Conservation (phyloP, 2,329 filamentous ascomycete species). For the Cercospora canescens region DNA sequence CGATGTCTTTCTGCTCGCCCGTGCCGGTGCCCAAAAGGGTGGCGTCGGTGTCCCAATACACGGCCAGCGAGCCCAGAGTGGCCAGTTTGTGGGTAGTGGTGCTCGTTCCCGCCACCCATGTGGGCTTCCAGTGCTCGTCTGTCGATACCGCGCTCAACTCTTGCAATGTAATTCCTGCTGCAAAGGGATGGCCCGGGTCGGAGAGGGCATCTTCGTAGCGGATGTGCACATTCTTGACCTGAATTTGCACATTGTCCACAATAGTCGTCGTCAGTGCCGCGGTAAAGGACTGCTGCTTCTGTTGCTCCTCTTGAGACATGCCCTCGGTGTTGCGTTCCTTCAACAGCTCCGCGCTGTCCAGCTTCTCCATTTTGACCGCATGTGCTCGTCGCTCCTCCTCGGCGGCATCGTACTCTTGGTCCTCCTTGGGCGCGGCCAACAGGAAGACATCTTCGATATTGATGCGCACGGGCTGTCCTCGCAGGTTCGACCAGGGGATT, state of each 20-base stretch:
- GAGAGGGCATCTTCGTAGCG: constrained; percentile 98
- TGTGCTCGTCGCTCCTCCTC: constrained; percentile 87
- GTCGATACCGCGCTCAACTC: constrained; percentile 98
- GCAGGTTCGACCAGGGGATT: constrained; percentile 96
- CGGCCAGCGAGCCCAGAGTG: constrained; percentile 80
- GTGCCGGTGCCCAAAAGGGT: constrained; percentile 78
- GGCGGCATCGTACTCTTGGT: constrained; percentile 87
- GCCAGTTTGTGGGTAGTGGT: constrained; percentile 90
- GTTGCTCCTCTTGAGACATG: constrained; percentile 90
- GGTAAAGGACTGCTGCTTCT: constrained; percentile 97
- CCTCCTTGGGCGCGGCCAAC: constrained; percentile 91
- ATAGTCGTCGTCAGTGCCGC: constrained; percentile 94
- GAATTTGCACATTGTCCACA: constrained; percentile 96
- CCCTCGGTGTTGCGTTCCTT: constrained; percentile 92
- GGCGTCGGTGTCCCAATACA: constrained; percentile 98
- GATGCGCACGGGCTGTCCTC: constrained; percentile 90
- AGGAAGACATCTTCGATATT: constrained; percentile 97
- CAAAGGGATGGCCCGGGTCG: constrained; percentile 91
- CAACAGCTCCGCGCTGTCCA: constrained; percentile 92
- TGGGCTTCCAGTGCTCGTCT: constrained; percentile 90
- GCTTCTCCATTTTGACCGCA: constrained; percentile 96
- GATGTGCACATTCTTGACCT: constrained; percentile 96
- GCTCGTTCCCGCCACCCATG: constrained; percentile 87
- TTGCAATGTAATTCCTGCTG: constrained; percentile 85
- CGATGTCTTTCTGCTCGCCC: constrained; percentile 65